Evolutionary conservation across 2,329 filamentous ascomycete species (phyloP).

Genomic region (Clathrospora elynae): DNA sequence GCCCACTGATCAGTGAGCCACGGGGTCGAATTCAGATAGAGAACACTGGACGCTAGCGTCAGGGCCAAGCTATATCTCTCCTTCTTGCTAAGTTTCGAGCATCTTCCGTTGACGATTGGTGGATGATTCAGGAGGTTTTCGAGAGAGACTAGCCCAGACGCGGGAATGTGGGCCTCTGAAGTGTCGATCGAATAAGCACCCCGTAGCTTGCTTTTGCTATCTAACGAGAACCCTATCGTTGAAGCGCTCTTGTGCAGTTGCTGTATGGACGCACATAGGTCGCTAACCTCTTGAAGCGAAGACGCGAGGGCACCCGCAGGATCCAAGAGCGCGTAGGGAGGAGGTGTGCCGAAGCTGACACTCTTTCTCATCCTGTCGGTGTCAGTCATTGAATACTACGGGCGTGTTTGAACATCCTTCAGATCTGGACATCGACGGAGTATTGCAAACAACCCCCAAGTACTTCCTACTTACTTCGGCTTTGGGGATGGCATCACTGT

Average conservation of each 20-base stretch:
- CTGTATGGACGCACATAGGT: constrained; percentile 45
- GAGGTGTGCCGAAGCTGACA: constrained; percentile 43
- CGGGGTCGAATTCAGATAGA: constrained; percentile 46
- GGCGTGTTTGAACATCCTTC: background rate
- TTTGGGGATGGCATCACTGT: constrained; percentile 18
- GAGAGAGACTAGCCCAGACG: constrained; percentile 35
- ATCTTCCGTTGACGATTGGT: constrained; percentile 33
- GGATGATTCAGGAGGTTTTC: constrained; percentile 38
- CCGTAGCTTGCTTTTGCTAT: constrained; percentile 38
- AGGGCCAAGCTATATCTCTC: constrained; percentile 45
- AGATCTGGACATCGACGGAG: too few species aligned
- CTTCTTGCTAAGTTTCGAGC: constrained; percentile 41
- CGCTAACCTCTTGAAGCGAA: constrained; percentile 39
- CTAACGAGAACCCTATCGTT: constrained; percentile 43
- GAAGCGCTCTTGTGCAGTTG: constrained; percentile 29
- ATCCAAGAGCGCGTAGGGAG: constrained; percentile 39
- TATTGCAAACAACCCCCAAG: too few species aligned
- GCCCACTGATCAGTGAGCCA: constrained; percentile 46
- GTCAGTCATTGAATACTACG: constrained; percentile 11
- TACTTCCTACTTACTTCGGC: constrained; percentile 25
- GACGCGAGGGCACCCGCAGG: constrained; percentile 15
- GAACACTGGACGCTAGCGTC: constrained; percentile 43
- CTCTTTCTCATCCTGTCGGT: constrained; percentile 33
- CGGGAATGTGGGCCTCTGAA: constrained; percentile 12
- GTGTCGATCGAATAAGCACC: constrained; percentile 36